Conservation (phyloP, 306 rosid genomes). For the Canavalia gladiata region DNA sequence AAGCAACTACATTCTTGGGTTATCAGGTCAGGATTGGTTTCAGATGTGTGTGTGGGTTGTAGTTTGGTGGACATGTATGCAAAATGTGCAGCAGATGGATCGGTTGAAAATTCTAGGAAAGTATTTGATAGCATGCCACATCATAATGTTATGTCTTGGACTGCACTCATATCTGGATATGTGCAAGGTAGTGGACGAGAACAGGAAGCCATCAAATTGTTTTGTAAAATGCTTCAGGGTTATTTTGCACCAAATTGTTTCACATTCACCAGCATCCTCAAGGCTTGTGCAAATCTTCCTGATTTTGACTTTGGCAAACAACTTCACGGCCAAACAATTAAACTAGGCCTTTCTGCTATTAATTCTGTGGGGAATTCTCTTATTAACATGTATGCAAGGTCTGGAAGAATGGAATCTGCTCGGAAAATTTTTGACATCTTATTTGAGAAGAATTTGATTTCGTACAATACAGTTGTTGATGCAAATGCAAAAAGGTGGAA, state of each 20-base stretch:
- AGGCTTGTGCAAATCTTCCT: slow-evolving; percentile 67
- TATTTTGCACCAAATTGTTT: slow-evolving; percentile 65
- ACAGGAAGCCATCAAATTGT: slow-evolving; percentile 57
- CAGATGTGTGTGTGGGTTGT: slow-evolving; percentile 65
- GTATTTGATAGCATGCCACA: slow-evolving; percentile 55
- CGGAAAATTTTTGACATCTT: slow-evolving; percentile 59
- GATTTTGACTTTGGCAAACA: slow-evolving; percentile 57
- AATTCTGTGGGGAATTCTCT: slow-evolving; percentile 72
- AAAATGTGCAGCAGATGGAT: slow-evolving; percentile 57
- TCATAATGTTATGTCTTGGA: slow-evolving; percentile 74
- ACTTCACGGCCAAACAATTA: slow-evolving; percentile 58
- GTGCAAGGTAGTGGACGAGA: slow-evolving; percentile 55
- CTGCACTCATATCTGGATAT: slow-evolving; percentile 62
- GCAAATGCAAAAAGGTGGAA: slow-evolving; percentile 47
- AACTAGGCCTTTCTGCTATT: slow-evolving; percentile 55
- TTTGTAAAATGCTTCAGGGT: slow-evolving; percentile 55
- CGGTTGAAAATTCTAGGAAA: slow-evolving; percentile 53
- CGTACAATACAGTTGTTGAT: slow-evolving; percentile 45
- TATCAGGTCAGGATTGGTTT: slow-evolving; percentile 56
- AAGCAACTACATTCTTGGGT: slow-evolving; percentile 69
- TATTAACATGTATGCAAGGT: slow-evolving; percentile 66
- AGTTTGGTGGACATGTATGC: slow-evolving; percentile 71
- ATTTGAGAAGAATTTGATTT: slow-evolving; percentile 66
- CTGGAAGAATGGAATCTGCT: slow-evolving; percentile 68
- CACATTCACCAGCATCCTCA: slow-evolving; percentile 62